phyloP scores from a whole-genome alignment of 306 rosid genomes.

The Cicer pinnatifidum region DNA sequence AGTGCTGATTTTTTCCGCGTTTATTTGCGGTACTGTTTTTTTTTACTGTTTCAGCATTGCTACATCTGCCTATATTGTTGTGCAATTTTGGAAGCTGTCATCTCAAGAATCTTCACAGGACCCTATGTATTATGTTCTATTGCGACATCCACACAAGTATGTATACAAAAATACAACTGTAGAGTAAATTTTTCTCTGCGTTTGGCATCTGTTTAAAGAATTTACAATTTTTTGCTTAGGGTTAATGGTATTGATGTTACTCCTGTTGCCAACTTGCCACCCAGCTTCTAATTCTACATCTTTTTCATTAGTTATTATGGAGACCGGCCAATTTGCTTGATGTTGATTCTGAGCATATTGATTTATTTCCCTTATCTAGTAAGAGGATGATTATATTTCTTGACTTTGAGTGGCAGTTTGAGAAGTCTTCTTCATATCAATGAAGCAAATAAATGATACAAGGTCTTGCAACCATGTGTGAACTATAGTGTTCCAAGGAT shows the following conservation, averaged over 20 bases:
- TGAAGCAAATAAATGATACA: constrained; percentile 9
- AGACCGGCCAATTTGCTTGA: constrained; percentile 19
- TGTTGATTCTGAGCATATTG: constrained; percentile 23
- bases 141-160: constrained; percentile 67
- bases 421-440: constrained; percentile 9
- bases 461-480: neutral
- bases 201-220: constrained; percentile 3
- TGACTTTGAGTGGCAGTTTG: constrained; percentile 22
- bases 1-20: constrained; percentile 39
- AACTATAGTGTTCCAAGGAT: neutral
- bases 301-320: constrained; percentile 16
- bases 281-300: constrained; percentile 26
- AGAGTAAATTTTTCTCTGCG: constrained; percentile 18
- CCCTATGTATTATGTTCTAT: constrained; percentile 67
- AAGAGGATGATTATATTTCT: constrained; percentile 28
- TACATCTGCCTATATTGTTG: constrained; percentile 65
- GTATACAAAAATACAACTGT: constrained; percentile 44
- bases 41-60: constrained; percentile 58
- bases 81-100: constrained; percentile 75
- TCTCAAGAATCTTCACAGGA: constrained; percentile 67
- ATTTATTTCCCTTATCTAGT: constrained; percentile 11
- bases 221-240: neutral
- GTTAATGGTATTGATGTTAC: neutral
- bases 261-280: constrained; percentile 3
- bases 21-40: neutral